These are phyloP conservation scores for Phaeosphaeria sp. DNA, from an alignment of 2,329 filamentous ascomycete species.

Conservation along the genomic window DNA sequence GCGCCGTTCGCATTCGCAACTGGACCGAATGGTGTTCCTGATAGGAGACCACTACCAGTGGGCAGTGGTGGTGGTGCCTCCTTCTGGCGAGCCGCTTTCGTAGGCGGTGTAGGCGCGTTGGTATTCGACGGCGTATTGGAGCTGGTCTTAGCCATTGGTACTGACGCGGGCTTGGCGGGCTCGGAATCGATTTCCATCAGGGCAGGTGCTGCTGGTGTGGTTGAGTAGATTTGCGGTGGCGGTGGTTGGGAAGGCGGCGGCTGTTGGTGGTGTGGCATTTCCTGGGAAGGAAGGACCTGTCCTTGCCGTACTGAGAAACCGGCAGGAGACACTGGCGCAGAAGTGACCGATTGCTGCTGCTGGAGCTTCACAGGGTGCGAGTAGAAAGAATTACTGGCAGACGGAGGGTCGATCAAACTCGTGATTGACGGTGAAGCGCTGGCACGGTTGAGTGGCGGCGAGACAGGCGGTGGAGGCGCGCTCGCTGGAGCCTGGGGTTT, in stretches of 20 bases:
- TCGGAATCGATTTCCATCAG: conserved; percentile 50
- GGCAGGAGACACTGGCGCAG: conserved; percentile 49
- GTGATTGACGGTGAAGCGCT: conserved; percentile 91
- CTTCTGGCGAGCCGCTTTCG: conserved; percentile 63
- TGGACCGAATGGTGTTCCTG: conserved; percentile 66
- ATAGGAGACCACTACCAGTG: conserved; percentile 69
- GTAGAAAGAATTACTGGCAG: conserved; percentile 47
- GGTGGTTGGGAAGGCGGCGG: conserved; percentile 13
- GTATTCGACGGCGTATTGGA: conserved; percentile 52
- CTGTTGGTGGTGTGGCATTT: conserved; percentile 28
- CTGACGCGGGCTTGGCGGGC: conserved; percentile 26
- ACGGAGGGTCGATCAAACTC: conserved; percentile 80
- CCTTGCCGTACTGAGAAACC: conserved; percentile 35
- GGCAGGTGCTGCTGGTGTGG: conserved; percentile 27
- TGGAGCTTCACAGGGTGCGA: conserved; percentile 41
- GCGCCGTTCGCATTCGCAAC: conserved; percentile 55
- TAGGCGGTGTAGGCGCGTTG: conserved; percentile 60
- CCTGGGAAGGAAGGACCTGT: conserved; percentile 38
- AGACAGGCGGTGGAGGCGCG: conserved; percentile 52
- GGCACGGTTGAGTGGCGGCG: conserved; percentile 70
- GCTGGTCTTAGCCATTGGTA: conserved; percentile 44
- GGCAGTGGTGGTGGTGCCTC: conserved; percentile 65
- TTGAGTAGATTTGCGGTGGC: conserved; percentile 16
- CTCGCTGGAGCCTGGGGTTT: conserved; percentile 53
- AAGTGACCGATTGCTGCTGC: conserved; percentile 47